Evolutionary conservation across 805 yeast species (phyloP).

Genomic region (Sugiyamaella americana): DNA sequence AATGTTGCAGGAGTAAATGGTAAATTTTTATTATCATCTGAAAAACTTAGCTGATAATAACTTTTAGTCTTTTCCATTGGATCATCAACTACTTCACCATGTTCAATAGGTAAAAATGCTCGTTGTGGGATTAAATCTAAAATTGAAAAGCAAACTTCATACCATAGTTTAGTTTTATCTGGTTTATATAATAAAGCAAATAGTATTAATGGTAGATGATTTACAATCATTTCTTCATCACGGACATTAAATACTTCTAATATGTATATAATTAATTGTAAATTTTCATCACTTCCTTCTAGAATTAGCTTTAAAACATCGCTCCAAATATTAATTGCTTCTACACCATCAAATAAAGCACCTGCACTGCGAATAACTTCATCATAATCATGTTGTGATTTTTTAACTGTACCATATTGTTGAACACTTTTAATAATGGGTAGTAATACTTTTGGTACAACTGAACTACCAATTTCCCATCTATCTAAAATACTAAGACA

Average conservation of each 20-base stretch:
- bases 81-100: slow-evolving; percentile 28
- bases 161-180: slow-evolving; percentile 30
- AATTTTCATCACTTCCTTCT: slow-evolving; percentile 24
- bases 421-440: slow-evolving; percentile 46
- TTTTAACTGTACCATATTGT: slow-evolving; percentile 6
- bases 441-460: slow-evolving; percentile 63
- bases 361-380: slow-evolving; percentile 55
- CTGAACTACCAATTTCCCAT: slow-evolving; percentile 84
- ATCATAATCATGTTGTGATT: slow-evolving; percentile 28
- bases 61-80: slow-evolving; percentile 28
- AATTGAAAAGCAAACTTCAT: slow-evolving; percentile 38
- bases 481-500: slow-evolving; percentile 75
- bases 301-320: slow-evolving; percentile 43
- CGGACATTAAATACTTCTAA: slow-evolving; percentile 61
- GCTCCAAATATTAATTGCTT: slow-evolving; percentile 72
- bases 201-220: slow-evolving; percentile 69
- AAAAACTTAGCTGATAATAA: slow-evolving; percentile 6
- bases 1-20: slow-evolving; percentile 20
- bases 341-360: slow-evolving; percentile 79
- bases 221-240: slow-evolving; percentile 79
- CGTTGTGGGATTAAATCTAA: slow-evolving; percentile 56
- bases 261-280: slow-evolving; percentile 53
- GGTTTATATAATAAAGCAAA: slow-evolving; percentile 31
- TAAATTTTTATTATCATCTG: slow-evolving; percentile 8
- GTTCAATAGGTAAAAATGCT: slow-evolving; percentile 52